Conservation (phyloP, 306 rosid genomes). For the Glycyrrhiza uralensis region DNA sequence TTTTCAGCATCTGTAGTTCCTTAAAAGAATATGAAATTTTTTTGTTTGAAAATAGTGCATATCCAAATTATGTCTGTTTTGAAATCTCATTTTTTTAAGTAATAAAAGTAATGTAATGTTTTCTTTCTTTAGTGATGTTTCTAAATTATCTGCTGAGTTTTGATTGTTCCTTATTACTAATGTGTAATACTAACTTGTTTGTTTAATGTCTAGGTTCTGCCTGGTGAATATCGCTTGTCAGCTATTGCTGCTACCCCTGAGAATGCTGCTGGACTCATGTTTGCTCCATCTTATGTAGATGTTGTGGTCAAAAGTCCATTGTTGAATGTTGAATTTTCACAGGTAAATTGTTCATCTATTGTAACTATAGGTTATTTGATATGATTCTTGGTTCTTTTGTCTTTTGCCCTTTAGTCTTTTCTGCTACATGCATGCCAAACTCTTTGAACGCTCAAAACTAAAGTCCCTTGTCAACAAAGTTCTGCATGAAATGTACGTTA, state of each 20-base stretch:
- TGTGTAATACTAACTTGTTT: constrained; percentile 16
- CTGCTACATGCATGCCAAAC: constrained; percentile 13
- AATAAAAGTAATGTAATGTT: constrained; percentile 1
- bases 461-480: constrained; percentile 1
- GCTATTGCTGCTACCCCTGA: constrained; percentile 76
- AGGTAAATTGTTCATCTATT: constrained; percentile 45
- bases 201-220: constrained; percentile 58
- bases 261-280: constrained; percentile 78
- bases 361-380: not conserved
- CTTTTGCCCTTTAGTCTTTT: not conserved
- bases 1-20: constrained; percentile 3
- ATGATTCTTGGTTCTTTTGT: not conserved
- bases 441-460: constrained; percentile 14
- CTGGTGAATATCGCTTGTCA: constrained; percentile 93
- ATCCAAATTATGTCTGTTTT: not conserved
- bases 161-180: constrained; percentile 1
- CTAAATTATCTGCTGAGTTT: constrained; percentile 14
- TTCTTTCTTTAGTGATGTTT: constrained; percentile 4
- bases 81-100: not conserved
- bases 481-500: constrained; percentile 2
- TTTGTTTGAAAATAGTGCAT: not conserved
- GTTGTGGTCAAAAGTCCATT: constrained; percentile 73
- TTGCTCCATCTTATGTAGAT: constrained; percentile 77
- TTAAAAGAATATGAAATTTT: not conserved
- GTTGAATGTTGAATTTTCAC: constrained; percentile 79